Conservation (phyloP, 2,329 filamentous ascomycete genomes). For the Emmonsiellopsis sp. region DNA sequence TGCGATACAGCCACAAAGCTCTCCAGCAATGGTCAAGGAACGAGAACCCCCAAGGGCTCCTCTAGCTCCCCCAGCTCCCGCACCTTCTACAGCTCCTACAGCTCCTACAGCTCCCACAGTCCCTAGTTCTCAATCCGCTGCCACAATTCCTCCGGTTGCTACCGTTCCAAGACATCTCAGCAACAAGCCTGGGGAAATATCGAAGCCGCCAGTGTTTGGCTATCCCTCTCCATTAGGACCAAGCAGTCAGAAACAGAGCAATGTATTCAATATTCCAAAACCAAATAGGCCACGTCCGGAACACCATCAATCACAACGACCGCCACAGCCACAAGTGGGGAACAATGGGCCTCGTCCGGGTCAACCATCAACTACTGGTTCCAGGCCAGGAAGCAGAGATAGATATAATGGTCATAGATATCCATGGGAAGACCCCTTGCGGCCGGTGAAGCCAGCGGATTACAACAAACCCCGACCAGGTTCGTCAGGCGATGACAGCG, state of each 20-base stretch:
- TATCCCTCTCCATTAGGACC: slow-evolving; percentile 47
- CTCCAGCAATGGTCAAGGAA: slow-evolving; percentile 1
- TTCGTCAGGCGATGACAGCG: slow-evolving; percentile 20
- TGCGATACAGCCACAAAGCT: too few species aligned
- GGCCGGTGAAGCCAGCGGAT: slow-evolving; percentile 1
- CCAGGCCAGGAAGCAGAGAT: not conserved
- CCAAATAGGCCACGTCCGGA: slow-evolving; percentile 40
- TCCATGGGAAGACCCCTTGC: not conserved
- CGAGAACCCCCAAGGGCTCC: not conserved
- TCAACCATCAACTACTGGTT: not conserved
- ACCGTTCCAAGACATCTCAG: not conserved
- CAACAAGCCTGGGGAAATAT: not conserved
- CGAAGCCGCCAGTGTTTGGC: slow-evolving; percentile 43
- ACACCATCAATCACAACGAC: slow-evolving; percentile 33
- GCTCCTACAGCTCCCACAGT: too few species aligned
- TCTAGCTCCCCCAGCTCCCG: too few species aligned
- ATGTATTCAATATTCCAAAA: slow-evolving; percentile 45
- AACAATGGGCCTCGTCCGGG: not conserved
- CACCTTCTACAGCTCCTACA: too few species aligned
- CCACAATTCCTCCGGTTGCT: too few species aligned
- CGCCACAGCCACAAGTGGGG: not conserved
- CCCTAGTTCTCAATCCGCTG: too few species aligned
- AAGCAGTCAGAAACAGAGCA: slow-evolving; percentile 18
- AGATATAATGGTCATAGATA: not conserved
- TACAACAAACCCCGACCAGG: slow-evolving; percentile 23